Base-by-base conservation (phyloP, 2,329 filamentous ascomycete species). In the Aspergillus neotritici region DNA sequence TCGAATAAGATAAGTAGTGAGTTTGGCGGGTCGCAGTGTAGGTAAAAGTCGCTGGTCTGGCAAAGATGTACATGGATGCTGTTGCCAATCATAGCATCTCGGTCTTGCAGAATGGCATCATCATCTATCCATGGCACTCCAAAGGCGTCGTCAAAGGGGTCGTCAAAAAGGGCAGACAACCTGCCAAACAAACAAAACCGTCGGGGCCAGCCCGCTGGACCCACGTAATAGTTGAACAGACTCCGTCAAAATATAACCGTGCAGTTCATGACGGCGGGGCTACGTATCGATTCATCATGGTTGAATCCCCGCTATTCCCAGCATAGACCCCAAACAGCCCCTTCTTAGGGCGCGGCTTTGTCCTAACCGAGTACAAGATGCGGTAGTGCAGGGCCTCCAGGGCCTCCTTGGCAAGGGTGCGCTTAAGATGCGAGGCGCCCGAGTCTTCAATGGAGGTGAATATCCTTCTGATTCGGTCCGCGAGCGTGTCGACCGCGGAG, bases 301-400 rank as follows among this genome's bases (percentile, higher is more conserved):
- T 25, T 29, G 25, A 32, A 31, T 34, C 51, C 37, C 37, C 34
- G 50, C 40, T 38, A 32, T 13, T 43, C 40, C 15, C 52, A 21
- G 35, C 48, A 14, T 43, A 51, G 9, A 54, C 43, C 11, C 62
- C 57, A 49, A 71, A 72, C 11, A 65, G 44, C 2, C 56, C 75
- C 46, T 70, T 72, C 56, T 75, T 79, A 9, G 71, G 72, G 38
- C 70, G 75, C 35, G 71, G 74, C 52, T 76, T 78, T 9, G 85
- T 86, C 37, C 88, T 76, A 37, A 91, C 82, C 3, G 79, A 77
- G 60, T 84, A 82, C 36, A 81, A 68, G 11, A 96, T 71, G 43
- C 90, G 79, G 56, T 86, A 81, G 46, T 83, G 77, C n/a, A 95
- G 69, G 44, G 82, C 76, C 55, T 94, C 85, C 31, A 94, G 73